Evolutionary conservation across 768 basidiomycete genomes (phyloP).

Genomic region (Boletus tomentosulus): DNA sequence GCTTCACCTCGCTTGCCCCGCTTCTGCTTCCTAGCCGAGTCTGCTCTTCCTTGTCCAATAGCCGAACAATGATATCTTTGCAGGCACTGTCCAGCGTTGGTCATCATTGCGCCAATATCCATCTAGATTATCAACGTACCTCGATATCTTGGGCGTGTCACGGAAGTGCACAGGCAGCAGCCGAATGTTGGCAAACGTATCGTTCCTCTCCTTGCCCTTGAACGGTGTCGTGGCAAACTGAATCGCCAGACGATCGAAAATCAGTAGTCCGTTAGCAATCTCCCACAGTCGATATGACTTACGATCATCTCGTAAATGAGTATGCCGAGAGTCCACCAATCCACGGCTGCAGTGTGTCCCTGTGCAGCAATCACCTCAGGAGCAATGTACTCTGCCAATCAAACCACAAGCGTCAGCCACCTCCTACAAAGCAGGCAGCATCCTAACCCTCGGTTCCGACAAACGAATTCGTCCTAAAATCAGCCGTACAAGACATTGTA

Average conservation of each 20-base stretch:
- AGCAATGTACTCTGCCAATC: conserved; percentile 86
- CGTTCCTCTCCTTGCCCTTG: conserved; percentile 92
- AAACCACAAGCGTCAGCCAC: conserved; percentile 15
- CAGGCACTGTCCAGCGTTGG: conserved; percentile 52
- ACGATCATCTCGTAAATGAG: conserved; percentile 99
- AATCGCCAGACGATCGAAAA: conserved; percentile 20
- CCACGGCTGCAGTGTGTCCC: conserved; percentile 97
- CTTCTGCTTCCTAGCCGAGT: conserved; percentile 85
- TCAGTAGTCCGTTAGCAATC: conserved; percentile 33
- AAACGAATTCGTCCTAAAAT: conserved; percentile 98
- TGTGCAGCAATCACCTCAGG: conserved; percentile 97
- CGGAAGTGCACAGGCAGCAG: conserved; percentile 81
- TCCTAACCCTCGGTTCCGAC: conserved; percentile 94
- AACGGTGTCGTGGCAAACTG: conserved; percentile 99
- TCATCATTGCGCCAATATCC: conserved; percentile 8
- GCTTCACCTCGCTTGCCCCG: conserved; percentile 97
- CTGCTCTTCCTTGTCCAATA: conserved; percentile 90
- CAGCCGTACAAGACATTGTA: conserved; percentile 94
- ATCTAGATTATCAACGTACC: conserved; percentile 40
- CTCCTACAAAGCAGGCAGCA: conserved; percentile 7
- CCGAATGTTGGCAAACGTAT: conserved; percentile 96
- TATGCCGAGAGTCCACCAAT: conserved; percentile 99
- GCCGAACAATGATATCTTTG: conserved; percentile 81
- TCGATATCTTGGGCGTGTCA: conserved; percentile 75
- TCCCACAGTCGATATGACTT: conserved; percentile 37